Conservation (phyloP, 163 green algal species). For the Volvox carteri region DNA sequence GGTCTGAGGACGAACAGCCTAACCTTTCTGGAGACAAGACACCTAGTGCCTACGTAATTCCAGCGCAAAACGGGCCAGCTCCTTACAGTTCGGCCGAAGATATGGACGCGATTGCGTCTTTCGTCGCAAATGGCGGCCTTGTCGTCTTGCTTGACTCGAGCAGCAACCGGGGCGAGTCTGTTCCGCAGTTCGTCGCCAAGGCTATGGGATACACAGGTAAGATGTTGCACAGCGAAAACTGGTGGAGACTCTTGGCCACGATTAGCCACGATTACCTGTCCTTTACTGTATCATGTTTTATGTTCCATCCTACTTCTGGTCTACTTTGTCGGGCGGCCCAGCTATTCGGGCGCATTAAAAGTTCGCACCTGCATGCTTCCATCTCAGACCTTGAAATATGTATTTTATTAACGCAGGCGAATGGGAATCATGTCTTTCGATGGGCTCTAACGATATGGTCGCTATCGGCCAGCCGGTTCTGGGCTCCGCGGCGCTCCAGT, state of each 20-base stretch:
- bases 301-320: not conserved
- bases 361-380: too few species aligned
- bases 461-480: not conserved
- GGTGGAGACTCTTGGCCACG: not conserved
- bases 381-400: too few species aligned
- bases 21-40: not conserved
- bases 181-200: not conserved
- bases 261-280: not conserved
- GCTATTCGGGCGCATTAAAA: too few species aligned
- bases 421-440: not conserved
- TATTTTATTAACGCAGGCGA: too few species aligned
- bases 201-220: constrained; percentile 15
- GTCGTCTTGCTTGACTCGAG: constrained; percentile 7
- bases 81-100: not conserved
- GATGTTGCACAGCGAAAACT: constrained; percentile 20
- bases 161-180: not conserved
- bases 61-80: constrained; percentile 11
- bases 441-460: not conserved
- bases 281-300: not conserved
- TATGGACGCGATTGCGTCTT: not conserved
- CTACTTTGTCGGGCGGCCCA: not conserved
- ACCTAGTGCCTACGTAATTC: not conserved
- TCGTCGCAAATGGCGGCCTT: not conserved
- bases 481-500: not conserved
- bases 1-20: not conserved